phyloP scores from a whole-genome alignment of 1,284 basidiomycete genomes.

The Ganoderma lingzhi region DNA sequence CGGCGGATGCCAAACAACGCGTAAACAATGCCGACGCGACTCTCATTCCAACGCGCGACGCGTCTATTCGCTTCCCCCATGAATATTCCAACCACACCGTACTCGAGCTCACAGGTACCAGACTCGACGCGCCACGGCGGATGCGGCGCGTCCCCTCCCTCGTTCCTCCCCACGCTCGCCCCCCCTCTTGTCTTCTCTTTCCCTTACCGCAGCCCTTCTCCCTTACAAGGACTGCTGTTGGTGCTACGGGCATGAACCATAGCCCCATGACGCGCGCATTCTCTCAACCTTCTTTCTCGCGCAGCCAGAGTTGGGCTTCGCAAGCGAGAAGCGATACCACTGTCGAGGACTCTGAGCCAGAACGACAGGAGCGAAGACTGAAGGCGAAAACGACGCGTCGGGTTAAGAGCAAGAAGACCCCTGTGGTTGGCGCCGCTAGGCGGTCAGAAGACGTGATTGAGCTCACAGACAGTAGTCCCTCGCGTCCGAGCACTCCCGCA shows the following conservation, averaged over 20 bases:
- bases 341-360: constrained; percentile 75
- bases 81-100: not conserved
- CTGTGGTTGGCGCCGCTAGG: not conserved
- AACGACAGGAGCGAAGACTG: constrained; percentile 57
- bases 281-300: constrained; percentile 9
- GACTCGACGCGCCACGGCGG: constrained; percentile 5
- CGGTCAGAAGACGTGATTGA: constrained; percentile 31
- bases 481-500: not conserved
- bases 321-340: constrained; percentile 27
- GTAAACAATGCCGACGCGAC: constrained; percentile 30
- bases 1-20: constrained; percentile 30
- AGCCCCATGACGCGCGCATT: constrained; percentile 10
- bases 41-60: constrained; percentile 24
- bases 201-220: constrained; percentile 14
- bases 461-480: constrained; percentile 33
- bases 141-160: constrained; percentile 22
- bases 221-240: not conserved
- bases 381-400: constrained; percentile 31
- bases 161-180: not conserved
- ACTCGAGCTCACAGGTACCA: not conserved
- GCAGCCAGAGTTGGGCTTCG: constrained; percentile 26
- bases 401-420: constrained; percentile 20
- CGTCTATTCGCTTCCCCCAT: constrained; percentile 13
- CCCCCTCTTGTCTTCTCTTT: not conserved
- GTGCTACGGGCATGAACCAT: not conserved